Evolutionary conservation across 257 asterid genomes (phyloP).

Genomic region (Penstemon davidsonii): DNA sequence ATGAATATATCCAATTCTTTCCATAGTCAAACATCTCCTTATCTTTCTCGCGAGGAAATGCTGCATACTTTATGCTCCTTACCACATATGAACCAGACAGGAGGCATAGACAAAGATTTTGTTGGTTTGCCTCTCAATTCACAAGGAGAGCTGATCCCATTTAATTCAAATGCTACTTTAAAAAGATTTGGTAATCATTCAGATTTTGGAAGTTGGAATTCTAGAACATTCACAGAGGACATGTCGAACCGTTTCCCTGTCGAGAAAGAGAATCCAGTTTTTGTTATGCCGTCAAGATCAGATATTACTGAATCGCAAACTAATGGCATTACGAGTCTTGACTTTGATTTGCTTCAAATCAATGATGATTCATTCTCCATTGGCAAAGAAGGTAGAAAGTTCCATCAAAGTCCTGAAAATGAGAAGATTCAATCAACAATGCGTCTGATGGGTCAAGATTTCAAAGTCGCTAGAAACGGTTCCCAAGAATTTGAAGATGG

Average conservation of each 20-base stretch:
- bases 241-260: slow-evolving; percentile 39
- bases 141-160: slow-evolving; percentile 57
- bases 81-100: slow-evolving; percentile 37
- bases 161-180: slow-evolving; percentile 38
- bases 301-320: slow-evolving; percentile 37
- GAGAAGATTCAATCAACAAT: slow-evolving; percentile 49
- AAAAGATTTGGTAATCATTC: slow-evolving; percentile 29
- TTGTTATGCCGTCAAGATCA: slow-evolving; percentile 40
- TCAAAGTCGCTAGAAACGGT: slow-evolving; percentile 44
- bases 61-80: slow-evolving; percentile 35
- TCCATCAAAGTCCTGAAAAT: slow-evolving; percentile 34
- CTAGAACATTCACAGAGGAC: slow-evolving; percentile 30
- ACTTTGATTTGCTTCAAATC: slow-evolving; percentile 24
- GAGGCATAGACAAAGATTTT: slow-evolving; percentile 32
- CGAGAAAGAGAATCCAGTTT: slow-evolving; percentile 34
- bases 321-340: slow-evolving; percentile 27
- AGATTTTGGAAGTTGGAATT: slow-evolving; percentile 31
- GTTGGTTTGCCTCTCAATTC: slow-evolving; percentile 77
- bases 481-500: slow-evolving; percentile 39
- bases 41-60: slow-evolving; percentile 40
- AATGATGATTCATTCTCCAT: slow-evolving; percentile 30
- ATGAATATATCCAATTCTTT: slow-evolving; percentile 34
- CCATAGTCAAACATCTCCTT: slow-evolving; percentile 41
- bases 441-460: slow-evolving; percentile 83
- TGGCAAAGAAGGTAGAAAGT: slow-evolving; percentile 32